Conservation (phyloP, 2,329 filamentous ascomycete species). For the Thielaviopsis ethacetica region DNA sequence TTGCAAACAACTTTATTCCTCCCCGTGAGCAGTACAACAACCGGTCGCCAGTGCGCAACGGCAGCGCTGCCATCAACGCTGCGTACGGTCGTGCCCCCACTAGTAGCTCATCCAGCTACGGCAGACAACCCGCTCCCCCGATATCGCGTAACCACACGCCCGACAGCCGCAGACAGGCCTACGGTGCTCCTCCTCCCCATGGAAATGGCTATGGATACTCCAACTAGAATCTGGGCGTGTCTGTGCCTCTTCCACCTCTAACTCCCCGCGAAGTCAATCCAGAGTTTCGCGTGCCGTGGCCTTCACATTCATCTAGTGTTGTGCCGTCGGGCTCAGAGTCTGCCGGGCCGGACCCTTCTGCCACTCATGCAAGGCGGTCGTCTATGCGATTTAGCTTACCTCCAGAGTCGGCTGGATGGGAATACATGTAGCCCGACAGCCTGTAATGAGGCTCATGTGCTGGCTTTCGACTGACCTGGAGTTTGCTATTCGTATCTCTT, state of each 20-base stretch:
- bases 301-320: background rate
- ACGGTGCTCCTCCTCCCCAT: constrained; percentile 18
- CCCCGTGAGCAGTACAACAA: constrained; percentile 22
- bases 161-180: constrained; percentile 32
- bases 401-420: background rate
- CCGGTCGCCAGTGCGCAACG: constrained; percentile 36
- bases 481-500: background rate
- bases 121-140: constrained; percentile 24
- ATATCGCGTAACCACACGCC: constrained; percentile 39
- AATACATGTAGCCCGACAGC: background rate
- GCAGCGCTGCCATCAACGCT: constrained; percentile 19
- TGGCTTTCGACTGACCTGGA: background rate
- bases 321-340: background rate
- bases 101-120: constrained; percentile 1
- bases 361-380: background rate
- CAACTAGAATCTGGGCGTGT: constrained; percentile 10
- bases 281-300: background rate
- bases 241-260: background rate
- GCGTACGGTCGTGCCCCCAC: constrained; percentile 1
- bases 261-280: background rate
- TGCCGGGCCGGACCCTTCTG: background rate
- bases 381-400: background rate
- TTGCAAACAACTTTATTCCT: constrained; percentile 39
- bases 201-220: constrained; percentile 12
- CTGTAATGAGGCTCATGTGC: background rate